Base-by-base conservation (phyloP, 2,329 filamentous ascomycete species). In the Paraconiothyrium brasiliense region DNA sequence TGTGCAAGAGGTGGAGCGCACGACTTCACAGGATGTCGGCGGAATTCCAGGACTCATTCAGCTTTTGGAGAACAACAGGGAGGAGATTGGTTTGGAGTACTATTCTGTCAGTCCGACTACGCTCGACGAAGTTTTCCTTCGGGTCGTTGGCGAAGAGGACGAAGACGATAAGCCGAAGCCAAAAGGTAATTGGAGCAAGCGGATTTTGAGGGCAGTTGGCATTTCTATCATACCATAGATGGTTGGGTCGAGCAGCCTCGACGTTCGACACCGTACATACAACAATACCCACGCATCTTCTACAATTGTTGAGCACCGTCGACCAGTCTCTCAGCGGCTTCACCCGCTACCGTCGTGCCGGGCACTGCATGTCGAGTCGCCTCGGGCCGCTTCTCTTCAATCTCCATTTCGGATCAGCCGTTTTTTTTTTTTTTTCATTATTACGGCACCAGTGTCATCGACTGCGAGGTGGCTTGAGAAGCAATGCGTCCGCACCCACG, bases 21-120 rank as follows among this genome's bases (percentile, higher is more conserved):
- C 35, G 43, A 34, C 20, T 46, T 58, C 16, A 35, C 46, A 49
- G 30, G 70, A 74, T 57, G 41, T 74, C 8, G 71, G 62, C 13
- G 86, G 88, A 13, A 89, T 94, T 24, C 89, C 91, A 0, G 83
- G 84, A 6, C 80, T 96, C 5, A 92, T 95, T 63, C 86, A 90
- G 14, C 72, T 90, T 44, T 82, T 97, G 1, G 94, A 97, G 78
- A 86, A 88, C 67, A 84, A 89, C 64, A 91, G 90, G 71, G 81
- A 87, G 22, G 78, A 80, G 4, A 78, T 97, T 32, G 91, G 91
- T 0, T 85, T 97, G 51, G 90, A 92, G 75, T 92, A 96, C 77
- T 97, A 94, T 78, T 93, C 90, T 54, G 92, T 97, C 66, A 91
- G 88, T 60, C 92, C 92, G 27, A 95, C 93, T 20, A 96, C 92